phyloP scores from a whole-genome alignment of 1,284 basidiomycete species.

The Peniophora sp. region DNA sequence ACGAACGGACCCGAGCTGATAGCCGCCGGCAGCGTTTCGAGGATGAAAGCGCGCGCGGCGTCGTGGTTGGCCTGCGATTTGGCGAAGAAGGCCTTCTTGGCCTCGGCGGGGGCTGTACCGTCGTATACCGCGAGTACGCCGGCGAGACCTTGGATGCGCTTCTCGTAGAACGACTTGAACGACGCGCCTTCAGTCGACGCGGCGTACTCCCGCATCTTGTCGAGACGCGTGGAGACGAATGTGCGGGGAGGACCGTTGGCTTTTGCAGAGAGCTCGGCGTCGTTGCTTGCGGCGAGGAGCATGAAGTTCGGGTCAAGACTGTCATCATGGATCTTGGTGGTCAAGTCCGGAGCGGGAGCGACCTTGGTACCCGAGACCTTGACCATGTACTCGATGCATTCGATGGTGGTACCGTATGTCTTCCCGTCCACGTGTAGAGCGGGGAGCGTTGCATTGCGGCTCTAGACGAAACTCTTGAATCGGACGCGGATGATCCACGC shows the following conservation, averaged over 20 bases:
- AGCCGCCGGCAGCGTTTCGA: constrained; percentile 29
- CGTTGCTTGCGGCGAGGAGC: constrained; percentile 37
- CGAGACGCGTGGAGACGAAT: constrained; percentile 34
- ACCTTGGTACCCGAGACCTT: constrained; percentile 33
- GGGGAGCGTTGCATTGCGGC: constrained; percentile 47
- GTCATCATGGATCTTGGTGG: constrained; percentile 42
- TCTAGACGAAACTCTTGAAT: too few relatives aligned
- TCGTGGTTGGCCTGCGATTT: constrained; percentile 32
- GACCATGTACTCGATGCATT: constrained; percentile 42
- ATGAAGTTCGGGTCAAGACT: constrained; percentile 53
- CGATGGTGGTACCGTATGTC: constrained; percentile 37
- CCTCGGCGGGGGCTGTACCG: constrained; percentile 25
- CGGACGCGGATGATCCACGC: too few relatives aligned
- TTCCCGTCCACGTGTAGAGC: constrained; percentile 38
- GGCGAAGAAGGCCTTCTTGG: constrained; percentile 32
- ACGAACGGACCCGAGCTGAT: constrained; percentile 42
- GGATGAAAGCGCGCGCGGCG: constrained; percentile 29
- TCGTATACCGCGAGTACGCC: constrained; percentile 37
- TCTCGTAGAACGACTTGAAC: not conserved
- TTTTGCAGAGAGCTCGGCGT: constrained; percentile 45
- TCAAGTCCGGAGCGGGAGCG: constrained; percentile 26
- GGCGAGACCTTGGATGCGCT: constrained; percentile 32
- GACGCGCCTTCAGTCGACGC: constrained; percentile 43
- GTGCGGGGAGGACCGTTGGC: constrained; percentile 25
- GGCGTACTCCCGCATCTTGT: constrained; percentile 34